Base-by-base conservation (phyloP, 2,329 filamentous ascomycete genomes). In the Sordariomycetes sp. region DNA sequence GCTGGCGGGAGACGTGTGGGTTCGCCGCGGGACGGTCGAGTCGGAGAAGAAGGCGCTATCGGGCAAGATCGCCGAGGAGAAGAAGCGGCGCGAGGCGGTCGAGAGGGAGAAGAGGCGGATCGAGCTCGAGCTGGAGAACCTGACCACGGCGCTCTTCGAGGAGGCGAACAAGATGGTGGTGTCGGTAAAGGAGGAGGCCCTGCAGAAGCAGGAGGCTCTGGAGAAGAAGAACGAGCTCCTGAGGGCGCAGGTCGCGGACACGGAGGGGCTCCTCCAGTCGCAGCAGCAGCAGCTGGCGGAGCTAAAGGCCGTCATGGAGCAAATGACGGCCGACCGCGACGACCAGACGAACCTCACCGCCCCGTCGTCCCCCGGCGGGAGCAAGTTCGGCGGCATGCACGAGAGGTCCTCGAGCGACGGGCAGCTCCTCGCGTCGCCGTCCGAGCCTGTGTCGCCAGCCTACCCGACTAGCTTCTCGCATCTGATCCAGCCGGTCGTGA, bases 161-260 rank as follows among this genome's bases (percentile, higher is more conserved):
- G 92, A 99, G 75, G 94, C 94, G 54, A 97, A 99, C 73, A 91
- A 87, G 77, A 97, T 99, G 92, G 94, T 99, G 56, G 89, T 92
- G 48, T 84, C 83, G 17, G 92, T 92, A 42, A 89, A 95, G 66
- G 90, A 91, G 68, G 89, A 96, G 60, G 90, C 94, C 10, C 85
- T 90, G 60, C 84, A 82, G 61, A 90, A 96, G 64, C 86, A 90
- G 42, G 90, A 96, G 62, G 79, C 80, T 4, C 75, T 91, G 50
- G 85, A 90, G 58, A 87, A 87, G 66, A 89, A 89, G 67, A 95
- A 94, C 65, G 90, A 96, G 58, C 89, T 95, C 70, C 79, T 97
- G 55, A 88, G 84, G 65, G 79, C 86, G 28, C 91, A 97, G 69
- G 77, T 99, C 56, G 83, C 83, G 58, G 92, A 99, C 67, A 92